Percentiles rank a stretch among this genome's conserved stretches.
phyloP scores from a whole-genome alignment of 1,139 yeast species.

The Wickerhamomyces sp. region DNA sequence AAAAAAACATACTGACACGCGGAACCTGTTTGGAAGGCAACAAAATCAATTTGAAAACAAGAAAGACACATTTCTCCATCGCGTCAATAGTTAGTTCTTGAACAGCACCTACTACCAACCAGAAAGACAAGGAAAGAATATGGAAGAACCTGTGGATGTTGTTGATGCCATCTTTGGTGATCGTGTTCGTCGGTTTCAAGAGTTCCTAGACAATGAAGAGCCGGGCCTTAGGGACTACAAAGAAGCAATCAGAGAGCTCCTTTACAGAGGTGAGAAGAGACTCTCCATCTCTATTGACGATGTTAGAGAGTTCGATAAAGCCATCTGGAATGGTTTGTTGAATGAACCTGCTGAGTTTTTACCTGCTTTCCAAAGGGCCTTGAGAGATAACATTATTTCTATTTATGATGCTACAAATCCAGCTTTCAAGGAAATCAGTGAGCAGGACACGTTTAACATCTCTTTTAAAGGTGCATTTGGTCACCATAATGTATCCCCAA shows the following conservation, averaged over 20 bases:
- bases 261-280: constrained; percentile 60
- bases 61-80: no score
- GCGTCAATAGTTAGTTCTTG: no score
- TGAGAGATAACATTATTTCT: constrained; percentile 73
- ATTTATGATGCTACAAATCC: constrained; percentile 53
- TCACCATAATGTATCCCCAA: constrained; percentile 78
- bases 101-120: no score
- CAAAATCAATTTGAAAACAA: no score
- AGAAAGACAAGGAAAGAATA: constrained; percentile 1
- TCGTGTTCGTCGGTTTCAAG: constrained; percentile 83
- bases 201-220: constrained; percentile 63
- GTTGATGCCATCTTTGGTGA: constrained; percentile 56
- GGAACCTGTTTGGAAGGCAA: no score
- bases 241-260: constrained; percentile 67
- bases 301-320: constrained; percentile 74
- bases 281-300: constrained; percentile 80
- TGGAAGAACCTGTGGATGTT: constrained; percentile 25
- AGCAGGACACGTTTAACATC: constrained; percentile 64
- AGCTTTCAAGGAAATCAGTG: constrained; percentile 46
- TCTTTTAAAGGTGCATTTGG: constrained; percentile 94
- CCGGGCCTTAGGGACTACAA: constrained; percentile 50
- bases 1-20: background rate
- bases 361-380: constrained; percentile 87
- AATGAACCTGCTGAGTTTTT: constrained; percentile 76
- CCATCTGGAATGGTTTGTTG: constrained; percentile 74